Evolutionary conservation across 2,329 filamentous ascomycete genomes (phyloP).

Genomic region (Fusarium hostae): DNA sequence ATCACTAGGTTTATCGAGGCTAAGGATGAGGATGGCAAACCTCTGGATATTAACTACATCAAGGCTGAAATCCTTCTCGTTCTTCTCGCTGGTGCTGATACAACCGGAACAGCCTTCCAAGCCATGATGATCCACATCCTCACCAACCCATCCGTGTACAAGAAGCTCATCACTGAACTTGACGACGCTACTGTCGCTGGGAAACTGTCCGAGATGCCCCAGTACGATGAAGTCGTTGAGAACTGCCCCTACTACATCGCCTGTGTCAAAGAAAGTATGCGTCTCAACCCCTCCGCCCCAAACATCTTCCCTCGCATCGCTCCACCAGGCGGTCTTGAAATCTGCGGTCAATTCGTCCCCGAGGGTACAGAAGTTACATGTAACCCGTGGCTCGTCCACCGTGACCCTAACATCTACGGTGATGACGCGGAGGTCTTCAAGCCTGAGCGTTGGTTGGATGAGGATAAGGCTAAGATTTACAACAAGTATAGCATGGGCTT

Average conservation of each 20-base stretch:
- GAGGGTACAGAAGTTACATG: constrained; percentile 50
- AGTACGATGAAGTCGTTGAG: constrained; percentile 42
- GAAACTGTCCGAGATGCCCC: constrained; percentile 51
- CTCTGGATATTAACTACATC: constrained; percentile 35
- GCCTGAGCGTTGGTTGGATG: constrained; percentile 56
- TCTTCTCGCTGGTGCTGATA: constrained; percentile 55
- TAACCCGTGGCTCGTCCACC: constrained; percentile 52
- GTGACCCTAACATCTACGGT: constrained; percentile 46
- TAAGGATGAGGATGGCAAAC: constrained; percentile 16
- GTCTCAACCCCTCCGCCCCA: constrained; percentile 61
- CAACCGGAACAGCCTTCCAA: constrained; percentile 60
- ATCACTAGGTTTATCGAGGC: constrained; percentile 21
- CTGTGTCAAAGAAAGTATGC: constrained; percentile 63
- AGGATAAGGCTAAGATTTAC: constrained; percentile 43
- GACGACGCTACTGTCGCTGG: constrained; percentile 40
- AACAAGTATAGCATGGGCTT: constrained; percentile 50
- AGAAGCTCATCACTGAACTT: constrained; percentile 42
- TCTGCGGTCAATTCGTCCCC: constrained; percentile 50
- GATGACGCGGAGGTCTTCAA: constrained; percentile 50
- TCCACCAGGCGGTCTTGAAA: constrained; percentile 55
- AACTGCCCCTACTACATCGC: constrained; percentile 61
- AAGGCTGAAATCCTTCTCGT: constrained; percentile 36
- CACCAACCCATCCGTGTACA: constrained; percentile 28
- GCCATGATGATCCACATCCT: constrained; percentile 50
- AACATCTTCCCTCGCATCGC: constrained; percentile 62